Base-by-base conservation (phyloP, 176 grass and related monocot species). In the Coix lacrymajobi region DNA sequence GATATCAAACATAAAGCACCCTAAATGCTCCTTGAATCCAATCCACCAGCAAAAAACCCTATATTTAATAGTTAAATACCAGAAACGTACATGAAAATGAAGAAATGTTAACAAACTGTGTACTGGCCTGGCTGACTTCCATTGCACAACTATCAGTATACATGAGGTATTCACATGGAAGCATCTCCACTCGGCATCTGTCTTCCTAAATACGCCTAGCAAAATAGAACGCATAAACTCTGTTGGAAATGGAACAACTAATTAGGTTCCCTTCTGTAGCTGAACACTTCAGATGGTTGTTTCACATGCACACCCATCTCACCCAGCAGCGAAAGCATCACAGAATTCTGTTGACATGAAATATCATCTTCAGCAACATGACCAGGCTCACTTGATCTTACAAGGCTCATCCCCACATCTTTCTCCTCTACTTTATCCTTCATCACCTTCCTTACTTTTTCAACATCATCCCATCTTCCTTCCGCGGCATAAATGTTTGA, bases 1-100 rank as follows among this genome's bases (percentile, higher is more conserved):
- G 45, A 62, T 8, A 22, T 34, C 24, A 36, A 28, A 48, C 30
- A 25, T 14, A 6, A 73, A 62, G 65, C 33, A 96, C 90, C 90
- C 91, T 91, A 69, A 96, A 64, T 76, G 90, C 90, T 73, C 88
- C 76, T 97, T 88, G 57, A 89, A 97, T 12, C 91, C 88, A 91
- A 97, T 15, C 88, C 91, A 84, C 88, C 93, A 12, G 88, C 91
- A 69, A 97, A 93, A 87, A 89, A 92, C 16, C 14, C 48, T 52
- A 1, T 52, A 49, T 52, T 52, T 52, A 51, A 52, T 22, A 52
- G 49, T 52, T 22, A 20, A 22, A 52, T 22, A 52, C 2, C 49
- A 52, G 49, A 17, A 52, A 69, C 16, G 13, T 28, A 44, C 39
- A 41, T 71, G n/a, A 28, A 45, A 71, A 10, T 29, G 39, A 71